Evolutionary conservation across 768 basidiomycete genomes (phyloP).

Genomic region (Arthromyces matolae): DNA sequence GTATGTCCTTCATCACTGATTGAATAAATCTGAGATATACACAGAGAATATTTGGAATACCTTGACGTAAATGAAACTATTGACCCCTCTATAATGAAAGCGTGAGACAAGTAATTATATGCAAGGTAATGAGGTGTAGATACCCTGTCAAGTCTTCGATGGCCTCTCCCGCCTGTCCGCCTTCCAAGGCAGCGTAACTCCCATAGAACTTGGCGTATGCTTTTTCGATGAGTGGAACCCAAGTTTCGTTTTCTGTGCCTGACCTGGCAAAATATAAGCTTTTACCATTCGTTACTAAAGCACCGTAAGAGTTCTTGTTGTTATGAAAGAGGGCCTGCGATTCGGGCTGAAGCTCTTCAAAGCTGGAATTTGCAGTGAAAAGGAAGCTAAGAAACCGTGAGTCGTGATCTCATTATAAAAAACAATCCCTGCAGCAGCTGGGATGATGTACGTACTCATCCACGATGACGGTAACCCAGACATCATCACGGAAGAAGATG

Average conservation of each 20-base stretch:
- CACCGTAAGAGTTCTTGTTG: too few species aligned
- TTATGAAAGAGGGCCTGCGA: too few species aligned
- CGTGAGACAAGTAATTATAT: not conserved
- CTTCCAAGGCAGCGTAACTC: slow-evolving; percentile 41
- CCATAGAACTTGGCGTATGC: slow-evolving; percentile 58
- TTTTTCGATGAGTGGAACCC: slow-evolving; percentile 58
- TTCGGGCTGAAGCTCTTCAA: too few species aligned
- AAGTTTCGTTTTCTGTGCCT: slow-evolving; percentile 46
- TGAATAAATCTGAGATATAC: not conserved
- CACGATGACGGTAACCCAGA: too few species aligned
- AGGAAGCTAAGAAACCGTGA: too few species aligned
- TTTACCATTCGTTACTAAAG: too few species aligned
- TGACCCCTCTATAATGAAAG: slow-evolving; percentile 19
- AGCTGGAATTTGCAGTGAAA: too few species aligned
- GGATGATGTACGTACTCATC: too few species aligned
- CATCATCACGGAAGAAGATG: slow-evolving; percentile 55
- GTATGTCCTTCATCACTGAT: slow-evolving; percentile 38
- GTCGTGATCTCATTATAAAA: too few species aligned
- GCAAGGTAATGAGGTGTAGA: slow-evolving; percentile 6
- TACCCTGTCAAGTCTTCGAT: slow-evolving; percentile 60
- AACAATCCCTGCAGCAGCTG: too few species aligned
- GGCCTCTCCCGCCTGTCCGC: slow-evolving; percentile 44
- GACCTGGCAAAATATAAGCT: slow-evolving; percentile 48
- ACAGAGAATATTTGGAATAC: slow-evolving; percentile 9
- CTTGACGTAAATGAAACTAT: slow-evolving; percentile 24